These are phyloP conservation scores for Puccinia coronata DNA, from an alignment of 1,284 basidiomycete species.

Conservation along the genomic window DNA sequence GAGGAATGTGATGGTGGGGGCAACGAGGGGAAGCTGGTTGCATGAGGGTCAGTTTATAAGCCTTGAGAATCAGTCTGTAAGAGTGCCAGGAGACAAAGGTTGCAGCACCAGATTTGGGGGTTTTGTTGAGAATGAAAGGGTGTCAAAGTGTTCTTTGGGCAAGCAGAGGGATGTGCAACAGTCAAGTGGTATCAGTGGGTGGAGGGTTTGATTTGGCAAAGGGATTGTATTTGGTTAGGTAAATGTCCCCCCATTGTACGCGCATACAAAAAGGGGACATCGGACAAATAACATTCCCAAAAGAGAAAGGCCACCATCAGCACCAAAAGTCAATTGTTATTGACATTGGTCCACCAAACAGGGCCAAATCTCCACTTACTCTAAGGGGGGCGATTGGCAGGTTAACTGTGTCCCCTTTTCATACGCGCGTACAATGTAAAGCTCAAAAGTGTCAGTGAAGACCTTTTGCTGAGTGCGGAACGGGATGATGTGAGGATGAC, in stretches of 20 bases:
- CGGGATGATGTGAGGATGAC: no score
- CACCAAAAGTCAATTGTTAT: not conserved
- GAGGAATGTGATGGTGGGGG: not conserved
- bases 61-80: not conserved
- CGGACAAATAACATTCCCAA: not conserved
- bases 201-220: not conserved
- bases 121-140: not conserved
- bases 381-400: not conserved
- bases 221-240: conserved; percentile 5
- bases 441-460: no score
- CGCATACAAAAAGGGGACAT: not conserved
- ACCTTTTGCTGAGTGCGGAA: no score
- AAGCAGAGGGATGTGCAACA: not conserved
- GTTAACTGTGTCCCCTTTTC: not conserved
- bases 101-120: not conserved
- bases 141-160: not conserved
- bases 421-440: not conserved
- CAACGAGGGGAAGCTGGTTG: not conserved
- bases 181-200: not conserved
- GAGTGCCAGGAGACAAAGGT: not conserved
- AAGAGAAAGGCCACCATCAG: not conserved
- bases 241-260: conserved; percentile 1
- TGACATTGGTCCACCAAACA: not conserved
- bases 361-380: not conserved
- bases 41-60: not conserved